Conservation (phyloP, 495 filamentous ascomycete species). For the Pseudomonodictys pantanalensis region DNA sequence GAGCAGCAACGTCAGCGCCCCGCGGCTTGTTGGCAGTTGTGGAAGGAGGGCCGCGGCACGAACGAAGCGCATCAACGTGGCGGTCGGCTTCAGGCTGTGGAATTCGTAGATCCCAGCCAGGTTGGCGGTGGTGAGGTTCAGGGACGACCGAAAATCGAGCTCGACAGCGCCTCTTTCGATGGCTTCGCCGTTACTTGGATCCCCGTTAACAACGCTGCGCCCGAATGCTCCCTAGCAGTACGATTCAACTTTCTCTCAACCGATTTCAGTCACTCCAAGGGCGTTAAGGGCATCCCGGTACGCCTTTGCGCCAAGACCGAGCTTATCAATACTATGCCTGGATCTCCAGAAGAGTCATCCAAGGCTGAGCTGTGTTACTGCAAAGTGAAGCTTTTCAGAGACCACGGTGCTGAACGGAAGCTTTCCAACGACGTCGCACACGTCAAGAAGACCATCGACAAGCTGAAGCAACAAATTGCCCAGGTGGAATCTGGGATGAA, state of each 20-base stretch:
- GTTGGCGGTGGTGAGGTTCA: constrained; percentile 62
- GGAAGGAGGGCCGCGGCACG: constrained; percentile 89
- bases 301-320: constrained; percentile 89
- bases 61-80: constrained; percentile 87
- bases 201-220: constrained; percentile 56
- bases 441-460: constrained; percentile 91
- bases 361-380: constrained; percentile 79
- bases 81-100: constrained; percentile 85
- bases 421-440: constrained; percentile 90
- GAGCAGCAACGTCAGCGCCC: constrained; percentile 82
- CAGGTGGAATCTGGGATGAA: constrained; percentile 87
- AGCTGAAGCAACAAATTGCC: constrained; percentile 83
- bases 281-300: constrained; percentile 94
- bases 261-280: constrained; percentile 97
- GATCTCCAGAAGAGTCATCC: constrained; percentile 44
- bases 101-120: constrained; percentile 80
- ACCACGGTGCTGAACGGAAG: constrained; percentile 95
- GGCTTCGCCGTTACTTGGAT: constrained; percentile 90
- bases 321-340: constrained; percentile 44
- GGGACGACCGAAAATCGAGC: constrained; percentile 68
- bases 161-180: constrained; percentile 83
- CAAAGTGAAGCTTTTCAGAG: constrained; percentile 94
- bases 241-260: constrained; percentile 98
- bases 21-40: constrained; percentile 84
- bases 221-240: constrained; percentile 78